Base-by-base conservation (phyloP, 1,284 basidiomycete genomes). In the Cystobasidiaceae sp. region DNA sequence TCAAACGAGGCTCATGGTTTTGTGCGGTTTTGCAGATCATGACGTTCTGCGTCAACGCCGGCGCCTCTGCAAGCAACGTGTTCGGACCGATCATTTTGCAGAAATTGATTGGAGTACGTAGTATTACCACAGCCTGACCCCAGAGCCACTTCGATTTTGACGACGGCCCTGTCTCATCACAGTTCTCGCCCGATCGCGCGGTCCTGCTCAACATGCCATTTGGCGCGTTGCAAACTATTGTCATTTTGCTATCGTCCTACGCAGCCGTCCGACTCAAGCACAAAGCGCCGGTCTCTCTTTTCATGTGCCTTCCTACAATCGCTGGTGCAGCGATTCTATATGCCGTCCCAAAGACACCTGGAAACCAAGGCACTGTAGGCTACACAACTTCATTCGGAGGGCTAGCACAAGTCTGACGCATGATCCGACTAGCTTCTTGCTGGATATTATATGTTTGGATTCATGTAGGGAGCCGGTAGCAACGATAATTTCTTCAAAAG, bases 131-230 rank as follows among this genome's bases (percentile, higher is more conserved):
- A 25, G 8, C 11, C 23, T 17, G 45, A 48, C 15, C 8, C 9
- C 21, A 11, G 9, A 48, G 9, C 13, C 13, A 17, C 9, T 23
- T 25, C 21, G 9, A 13, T 15, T 9, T 23, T 23, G 13, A 48
- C 21, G 13, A 17, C 21, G 11, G 8, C 21, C 9, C 45, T 9
- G 21, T 48, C 45, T 8, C 45, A 15, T 25, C 21, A 48, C 13
- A 23, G 13, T 76, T 75, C 65, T 69, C 72, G 63, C 43, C 71
- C 52, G 64, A 70, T 63, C 68, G 68, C 23, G 71, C 73, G 6
- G 67, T 71, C 5, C 69, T 78, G 8, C 73, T 78, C 66, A 78
- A 77, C 72, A 78, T 77, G 70, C 77, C 77, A 1, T 78, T 78
- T 60, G 77, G 77, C 37, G 67, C 68, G 11, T 66, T 77, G 0